phyloP scores from a whole-genome alignment of 495 filamentous ascomycete genomes.

The Darksidea phi region DNA sequence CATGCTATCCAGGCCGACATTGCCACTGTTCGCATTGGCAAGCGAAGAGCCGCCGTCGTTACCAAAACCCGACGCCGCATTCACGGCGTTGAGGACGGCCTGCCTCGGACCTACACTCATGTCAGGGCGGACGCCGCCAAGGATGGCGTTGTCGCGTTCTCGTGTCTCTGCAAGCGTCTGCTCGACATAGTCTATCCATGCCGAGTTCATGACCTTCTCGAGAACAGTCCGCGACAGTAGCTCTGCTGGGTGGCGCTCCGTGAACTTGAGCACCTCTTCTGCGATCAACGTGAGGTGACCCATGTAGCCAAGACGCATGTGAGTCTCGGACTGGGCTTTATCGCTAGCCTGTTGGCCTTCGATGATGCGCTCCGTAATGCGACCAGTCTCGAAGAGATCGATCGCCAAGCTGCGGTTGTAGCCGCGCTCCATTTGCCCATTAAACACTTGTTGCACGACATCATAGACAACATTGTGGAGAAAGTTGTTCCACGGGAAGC shows the following conservation, averaged over 20 bases:
- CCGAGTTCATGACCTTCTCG: conserved; percentile 79
- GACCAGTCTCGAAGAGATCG: conserved; percentile 84
- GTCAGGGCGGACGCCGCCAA: conserved; percentile 93
- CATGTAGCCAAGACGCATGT: conserved; percentile 97
- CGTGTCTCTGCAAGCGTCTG: conserved; percentile 89
- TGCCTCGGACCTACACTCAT: conserved; percentile 70
- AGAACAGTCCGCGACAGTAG: conserved; percentile 78
- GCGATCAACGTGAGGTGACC: conserved; percentile 96
- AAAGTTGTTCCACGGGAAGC: conserved; percentile 99
- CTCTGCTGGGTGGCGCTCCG: conserved; percentile 88
- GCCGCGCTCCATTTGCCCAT: conserved; percentile 94
- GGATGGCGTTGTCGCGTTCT: conserved; percentile 95
- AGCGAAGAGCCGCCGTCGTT: conserved; percentile 39
- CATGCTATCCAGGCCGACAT: conserved; percentile 65
- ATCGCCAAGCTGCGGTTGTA: conserved; percentile 92
- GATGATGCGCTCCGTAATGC: conserved; percentile 87
- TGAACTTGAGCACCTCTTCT: conserved; percentile 98
- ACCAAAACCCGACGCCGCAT: conserved; percentile 59
- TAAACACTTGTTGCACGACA: conserved; percentile 98
- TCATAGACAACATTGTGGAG: conserved; percentile 99
- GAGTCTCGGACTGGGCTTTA: conserved; percentile 71
- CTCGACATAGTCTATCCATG: conserved; percentile 96
- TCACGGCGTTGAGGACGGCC: conserved; percentile 61
- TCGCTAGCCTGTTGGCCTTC: conserved; percentile 87
- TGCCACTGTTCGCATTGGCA: conserved; percentile 45